A percentile compares a stretch with the other conserved stretches of the same genome.
Evolutionary conservation across 2,329 filamentous ascomycete species (phyloP).

Genomic region (Macrophomina phaseolina): DNA sequence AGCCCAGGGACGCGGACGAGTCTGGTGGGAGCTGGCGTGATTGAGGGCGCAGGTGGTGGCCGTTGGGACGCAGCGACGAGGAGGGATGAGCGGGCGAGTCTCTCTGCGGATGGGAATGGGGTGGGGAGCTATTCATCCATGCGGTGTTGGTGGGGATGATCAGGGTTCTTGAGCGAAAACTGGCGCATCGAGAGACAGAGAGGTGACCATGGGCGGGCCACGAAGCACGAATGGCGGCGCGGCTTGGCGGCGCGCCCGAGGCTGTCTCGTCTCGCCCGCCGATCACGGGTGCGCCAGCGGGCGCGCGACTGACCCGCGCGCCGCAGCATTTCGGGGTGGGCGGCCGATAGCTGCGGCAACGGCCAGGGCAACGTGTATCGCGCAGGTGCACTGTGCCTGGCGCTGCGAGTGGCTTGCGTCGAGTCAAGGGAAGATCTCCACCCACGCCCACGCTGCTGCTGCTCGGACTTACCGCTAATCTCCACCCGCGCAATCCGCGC

Average conservation of each 20-base stretch:
- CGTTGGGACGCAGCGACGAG: conserved; percentile 11
- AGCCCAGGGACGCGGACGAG: conserved; percentile 27
- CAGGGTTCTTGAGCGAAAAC: conserved; percentile 9
- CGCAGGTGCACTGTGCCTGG: conserved; percentile 18
- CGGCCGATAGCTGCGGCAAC: neutral
- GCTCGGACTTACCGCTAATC: conserved; percentile 16
- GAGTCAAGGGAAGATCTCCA: conserved; percentile 16
- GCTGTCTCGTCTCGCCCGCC: conserved; percentile 3
- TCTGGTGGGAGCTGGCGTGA: conserved; percentile 15
- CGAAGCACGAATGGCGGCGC: conserved; percentile 21
- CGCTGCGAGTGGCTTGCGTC: conserved; percentile 14
- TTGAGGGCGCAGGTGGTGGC: neutral
- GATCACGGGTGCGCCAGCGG: conserved; percentile 10
- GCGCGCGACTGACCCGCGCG: conserved; percentile 12
- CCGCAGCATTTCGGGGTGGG: neutral
- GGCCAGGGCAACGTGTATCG: conserved; percentile 6
- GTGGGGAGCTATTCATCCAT: conserved; percentile 26
- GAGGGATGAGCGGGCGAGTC: neutral
- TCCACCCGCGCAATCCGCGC: conserved; percentile 1
- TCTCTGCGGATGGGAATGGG: conserved; percentile 13
- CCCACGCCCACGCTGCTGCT: neutral
- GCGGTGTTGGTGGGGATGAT: conserved; percentile 27
- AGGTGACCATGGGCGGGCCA: conserved; percentile 12
- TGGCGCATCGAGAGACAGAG: conserved; percentile 24
- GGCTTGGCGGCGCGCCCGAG: conserved; percentile 20